Conservation (phyloP, 2,329 filamentous ascomycete genomes). For the Sphaerostilbella broomeana region DNA sequence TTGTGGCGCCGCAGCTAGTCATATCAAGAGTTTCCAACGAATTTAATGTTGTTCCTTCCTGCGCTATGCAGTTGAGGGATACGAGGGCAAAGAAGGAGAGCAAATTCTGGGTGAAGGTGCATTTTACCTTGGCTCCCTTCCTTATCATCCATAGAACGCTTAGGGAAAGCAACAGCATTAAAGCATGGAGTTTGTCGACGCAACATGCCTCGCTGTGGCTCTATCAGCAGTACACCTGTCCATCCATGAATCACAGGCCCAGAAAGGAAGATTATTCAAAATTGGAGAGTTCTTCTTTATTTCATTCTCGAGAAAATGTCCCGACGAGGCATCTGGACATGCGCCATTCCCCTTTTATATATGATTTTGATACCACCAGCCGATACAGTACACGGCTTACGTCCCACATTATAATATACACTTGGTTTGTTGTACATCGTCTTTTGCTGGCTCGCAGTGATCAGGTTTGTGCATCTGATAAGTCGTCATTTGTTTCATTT, state of each 20-base stretch:
- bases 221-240: background rate
- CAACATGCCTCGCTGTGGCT: no score
- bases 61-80: no score
- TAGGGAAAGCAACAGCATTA: no score
- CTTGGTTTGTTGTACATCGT: constrained; percentile 13
- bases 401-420: constrained; percentile 23
- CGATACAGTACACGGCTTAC: constrained; percentile 1
- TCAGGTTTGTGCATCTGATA: background rate
- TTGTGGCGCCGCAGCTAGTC: no score
- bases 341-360: background rate
- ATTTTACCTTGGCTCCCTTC: no score
- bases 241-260: background rate
- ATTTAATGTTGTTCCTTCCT: no score
- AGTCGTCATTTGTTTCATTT: no score
- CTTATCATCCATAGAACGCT: no score
- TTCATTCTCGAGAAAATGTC: constrained; percentile 5
- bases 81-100: no score
- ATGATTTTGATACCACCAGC: background rate
- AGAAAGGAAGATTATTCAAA: background rate
- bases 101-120: no score
- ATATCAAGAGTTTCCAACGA: no score
- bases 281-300: constrained; percentile 6
- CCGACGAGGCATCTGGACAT: background rate
- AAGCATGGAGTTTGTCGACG: no score
- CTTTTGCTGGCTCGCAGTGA: background rate